phyloP scores from a whole-genome alignment of 208 protist genomes.

The Leishmania martiniquensis region DNA sequence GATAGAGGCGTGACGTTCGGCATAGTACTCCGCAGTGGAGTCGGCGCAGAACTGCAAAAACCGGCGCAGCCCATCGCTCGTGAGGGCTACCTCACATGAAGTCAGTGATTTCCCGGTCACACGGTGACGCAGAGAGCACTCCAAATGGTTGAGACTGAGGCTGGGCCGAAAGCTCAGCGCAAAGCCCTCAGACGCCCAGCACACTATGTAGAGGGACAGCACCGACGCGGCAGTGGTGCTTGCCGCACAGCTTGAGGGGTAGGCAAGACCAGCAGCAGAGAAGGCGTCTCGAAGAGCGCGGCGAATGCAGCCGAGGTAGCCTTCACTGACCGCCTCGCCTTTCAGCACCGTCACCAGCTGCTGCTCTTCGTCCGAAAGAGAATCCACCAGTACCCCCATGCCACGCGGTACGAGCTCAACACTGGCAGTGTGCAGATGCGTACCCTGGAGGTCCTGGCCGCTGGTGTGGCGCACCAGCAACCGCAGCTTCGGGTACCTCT shows the following conservation, averaged over 20 bases:
- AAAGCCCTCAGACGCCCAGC: slow-evolving; percentile 21
- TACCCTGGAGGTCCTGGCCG: slow-evolving; percentile 60
- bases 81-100: slow-evolving; percentile 6
- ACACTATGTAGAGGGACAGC: slow-evolving; percentile 21
- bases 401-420: slow-evolving; percentile 36
- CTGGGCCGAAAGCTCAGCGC: not conserved
- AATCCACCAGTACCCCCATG: not conserved
- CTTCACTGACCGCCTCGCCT: slow-evolving; percentile 54
- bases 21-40: slow-evolving; percentile 12
- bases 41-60: slow-evolving; percentile 22
- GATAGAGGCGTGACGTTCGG: slow-evolving; percentile 7
- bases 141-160: not conserved
- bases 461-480: slow-evolving; percentile 60
- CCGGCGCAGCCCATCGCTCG: slow-evolving; percentile 13
- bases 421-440: slow-evolving; percentile 59
- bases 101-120: not conserved
- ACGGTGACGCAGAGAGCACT: slow-evolving; percentile 13
- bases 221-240: not conserved
- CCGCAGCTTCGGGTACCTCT: slow-evolving; percentile 46
- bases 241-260: not conserved
- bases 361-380: slow-evolving; percentile 29
- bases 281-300: slow-evolving; percentile 64
- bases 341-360: slow-evolving; percentile 45
- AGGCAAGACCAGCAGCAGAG: slow-evolving; percentile 21
- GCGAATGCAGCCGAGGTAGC: slow-evolving; percentile 25